These are phyloP conservation scores for Vigna nakashimae DNA, from an alignment of 306 rosid species.

Conservation along the genomic window DNA sequence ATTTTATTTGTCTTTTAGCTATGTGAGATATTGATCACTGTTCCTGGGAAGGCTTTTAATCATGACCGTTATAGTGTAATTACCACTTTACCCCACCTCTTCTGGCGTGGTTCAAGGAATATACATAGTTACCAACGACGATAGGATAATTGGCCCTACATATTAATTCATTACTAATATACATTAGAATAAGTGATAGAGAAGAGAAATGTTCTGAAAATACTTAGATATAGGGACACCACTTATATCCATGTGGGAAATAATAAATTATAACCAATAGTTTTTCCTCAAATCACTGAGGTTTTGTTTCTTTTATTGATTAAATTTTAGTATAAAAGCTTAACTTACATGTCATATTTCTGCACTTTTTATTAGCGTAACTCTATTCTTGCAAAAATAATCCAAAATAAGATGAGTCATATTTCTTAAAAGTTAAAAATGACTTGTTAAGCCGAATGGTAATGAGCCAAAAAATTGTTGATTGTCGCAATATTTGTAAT, in stretches of 20 bases:
- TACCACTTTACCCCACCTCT: conserved; percentile 40
- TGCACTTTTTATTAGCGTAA: neutral
- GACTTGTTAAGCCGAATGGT: neutral
- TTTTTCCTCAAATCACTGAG: neutral
- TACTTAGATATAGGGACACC: neutral
- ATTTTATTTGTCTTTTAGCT: conserved; percentile 23
- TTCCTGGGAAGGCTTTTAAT: conserved; percentile 26
- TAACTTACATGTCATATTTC: too few relatives aligned
- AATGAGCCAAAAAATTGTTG: neutral
- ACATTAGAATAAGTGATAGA: neutral
- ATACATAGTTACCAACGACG: conserved; percentile 22
- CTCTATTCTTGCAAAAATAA: neutral
- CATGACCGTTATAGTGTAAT: conserved; percentile 28
- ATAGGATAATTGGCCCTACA: conserved; percentile 24
- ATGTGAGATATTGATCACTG: conserved; percentile 24
- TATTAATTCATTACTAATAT: conserved; percentile 14
- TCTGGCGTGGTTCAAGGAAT: conserved; percentile 25
- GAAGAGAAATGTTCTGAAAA: neutral
- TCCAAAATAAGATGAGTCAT: neutral
- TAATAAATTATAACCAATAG: too few relatives aligned
- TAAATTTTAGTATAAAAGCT: neutral
- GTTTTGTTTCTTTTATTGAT: too few relatives aligned
- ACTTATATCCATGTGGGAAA: neutral
- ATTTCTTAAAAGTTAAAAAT: neutral
- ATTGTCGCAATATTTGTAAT: neutral